Evolutionary conservation across 352 stramenopile species (phyloP).

Genomic region (Plasmopara muralis): DNA sequence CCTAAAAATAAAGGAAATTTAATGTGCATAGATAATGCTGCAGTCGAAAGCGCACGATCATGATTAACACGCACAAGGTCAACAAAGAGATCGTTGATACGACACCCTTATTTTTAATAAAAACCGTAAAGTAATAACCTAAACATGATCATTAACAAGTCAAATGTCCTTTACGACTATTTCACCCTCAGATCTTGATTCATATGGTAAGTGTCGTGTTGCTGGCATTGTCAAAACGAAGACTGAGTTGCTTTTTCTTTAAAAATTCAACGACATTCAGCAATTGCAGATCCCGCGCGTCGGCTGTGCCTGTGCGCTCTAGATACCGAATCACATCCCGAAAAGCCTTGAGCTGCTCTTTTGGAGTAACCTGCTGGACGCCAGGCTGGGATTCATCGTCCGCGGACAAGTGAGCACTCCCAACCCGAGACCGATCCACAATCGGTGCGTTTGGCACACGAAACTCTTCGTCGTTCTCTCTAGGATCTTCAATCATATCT

Average conservation of each 20-base stretch:
- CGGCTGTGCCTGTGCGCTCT: constrained; percentile 59
- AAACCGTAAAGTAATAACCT: too few relatives aligned
- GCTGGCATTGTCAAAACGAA: constrained; percentile 82
- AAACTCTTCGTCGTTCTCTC: constrained; percentile 80
- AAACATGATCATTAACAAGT: too few relatives aligned
- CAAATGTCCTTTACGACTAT: too few relatives aligned
- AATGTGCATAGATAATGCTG: too few relatives aligned
- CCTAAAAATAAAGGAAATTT: too few relatives aligned
- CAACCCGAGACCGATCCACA: constrained; percentile 24
- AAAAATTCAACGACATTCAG: constrained; percentile 77
- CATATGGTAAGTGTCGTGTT: constrained; percentile 81
- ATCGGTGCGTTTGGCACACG: constrained; percentile 48
- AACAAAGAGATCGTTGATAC: too few relatives aligned
- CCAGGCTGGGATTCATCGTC: constrained; percentile 32
- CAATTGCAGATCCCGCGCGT: constrained; percentile 63
- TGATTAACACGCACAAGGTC: too few relatives aligned
- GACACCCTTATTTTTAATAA: too few relatives aligned
- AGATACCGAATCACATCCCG: constrained; percentile 82
- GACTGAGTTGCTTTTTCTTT: constrained; percentile 85
- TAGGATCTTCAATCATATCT: constrained; percentile 81
- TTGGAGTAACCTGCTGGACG: constrained; percentile 43
- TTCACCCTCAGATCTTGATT: not conserved
- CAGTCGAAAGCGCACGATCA: too few relatives aligned
- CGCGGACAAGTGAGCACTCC: constrained; percentile 15
- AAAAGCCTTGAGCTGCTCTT: constrained; percentile 83